These are phyloP conservation scores for Halenospora varia DNA, from an alignment of 495 filamentous ascomycete genomes.

Conservation along the genomic window DNA sequence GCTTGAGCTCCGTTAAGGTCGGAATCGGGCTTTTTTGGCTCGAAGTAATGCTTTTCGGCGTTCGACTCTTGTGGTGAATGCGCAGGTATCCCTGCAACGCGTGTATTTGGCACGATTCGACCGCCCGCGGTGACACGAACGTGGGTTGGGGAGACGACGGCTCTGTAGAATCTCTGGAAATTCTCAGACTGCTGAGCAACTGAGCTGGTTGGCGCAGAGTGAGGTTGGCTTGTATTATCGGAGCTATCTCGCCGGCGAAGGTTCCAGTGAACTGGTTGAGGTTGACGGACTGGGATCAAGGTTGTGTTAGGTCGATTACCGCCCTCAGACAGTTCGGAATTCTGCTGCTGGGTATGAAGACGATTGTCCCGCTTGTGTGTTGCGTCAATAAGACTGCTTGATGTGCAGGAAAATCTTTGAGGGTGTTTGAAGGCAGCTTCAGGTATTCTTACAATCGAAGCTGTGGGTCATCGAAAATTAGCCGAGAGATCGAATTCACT, in stretches of 20 bases:
- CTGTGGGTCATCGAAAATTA: slow-evolving; percentile 2
- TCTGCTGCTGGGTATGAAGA: background rate
- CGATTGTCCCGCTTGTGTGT: slow-evolving; percentile 4
- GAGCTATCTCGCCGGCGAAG: slow-evolving; percentile 23
- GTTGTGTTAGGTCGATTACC: background rate
- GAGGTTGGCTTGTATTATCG: slow-evolving; percentile 31
- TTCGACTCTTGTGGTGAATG: slow-evolving; percentile 27
- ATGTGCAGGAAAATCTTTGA: slow-evolving; percentile 6
- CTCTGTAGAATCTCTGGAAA: slow-evolving; percentile 52
- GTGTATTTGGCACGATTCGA: slow-evolving; percentile 52
- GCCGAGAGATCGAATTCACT: background rate
- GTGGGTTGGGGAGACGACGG: slow-evolving; percentile 50
- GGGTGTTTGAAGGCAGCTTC: slow-evolving; percentile 15
- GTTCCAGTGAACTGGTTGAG: slow-evolving; percentile 19
- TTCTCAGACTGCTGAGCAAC: slow-evolving; percentile 46
- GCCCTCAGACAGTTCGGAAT: slow-evolving; percentile 13
- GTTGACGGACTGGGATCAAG: background rate
- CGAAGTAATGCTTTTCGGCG: slow-evolving; percentile 20
- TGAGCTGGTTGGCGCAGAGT: slow-evolving; percentile 40
- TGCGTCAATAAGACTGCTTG: slow-evolving; percentile 6
- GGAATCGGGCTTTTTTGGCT: slow-evolving; percentile 2
- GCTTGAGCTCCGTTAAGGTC: background rate
- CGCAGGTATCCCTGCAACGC: slow-evolving; percentile 26
- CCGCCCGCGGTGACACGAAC: slow-evolving; percentile 53
- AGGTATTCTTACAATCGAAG: slow-evolving; percentile 15